These are phyloP conservation scores for Fraxinus angustifolia DNA, from an alignment of 305 asterid species.

Conservation along the genomic window DNA sequence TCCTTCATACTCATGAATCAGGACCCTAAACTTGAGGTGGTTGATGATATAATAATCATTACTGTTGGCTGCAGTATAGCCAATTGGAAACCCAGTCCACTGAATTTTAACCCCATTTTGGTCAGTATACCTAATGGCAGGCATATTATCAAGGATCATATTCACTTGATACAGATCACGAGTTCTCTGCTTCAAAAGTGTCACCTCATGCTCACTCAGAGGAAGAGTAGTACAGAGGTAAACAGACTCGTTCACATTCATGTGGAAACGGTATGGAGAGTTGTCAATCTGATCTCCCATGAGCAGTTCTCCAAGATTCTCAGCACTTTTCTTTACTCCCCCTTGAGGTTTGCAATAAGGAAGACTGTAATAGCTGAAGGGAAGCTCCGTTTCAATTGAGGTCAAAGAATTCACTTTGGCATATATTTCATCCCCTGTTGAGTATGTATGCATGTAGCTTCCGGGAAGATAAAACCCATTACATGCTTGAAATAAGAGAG, in stretches of 20 bases:
- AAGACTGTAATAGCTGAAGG: slow-evolving; percentile 76
- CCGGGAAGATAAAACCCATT: slow-evolving; percentile 84
- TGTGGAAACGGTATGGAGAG: slow-evolving; percentile 71
- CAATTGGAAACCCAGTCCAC: slow-evolving; percentile 90
- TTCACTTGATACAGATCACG: slow-evolving; percentile 80
- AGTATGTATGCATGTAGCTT: slow-evolving; percentile 72
- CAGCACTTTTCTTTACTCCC: slow-evolving; percentile 79
- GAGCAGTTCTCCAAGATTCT: slow-evolving; percentile 80
- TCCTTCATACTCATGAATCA: slow-evolving; percentile 81
- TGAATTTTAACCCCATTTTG: slow-evolving; percentile 65
- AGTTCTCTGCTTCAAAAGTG: slow-evolving; percentile 77
- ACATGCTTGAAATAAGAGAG: slow-evolving; percentile 43
- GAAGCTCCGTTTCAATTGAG: slow-evolving; percentile 85
- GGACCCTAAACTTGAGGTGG: slow-evolving; percentile 71
- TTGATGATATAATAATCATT: slow-evolving; percentile 68
- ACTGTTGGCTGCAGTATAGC: slow-evolving; percentile 58
- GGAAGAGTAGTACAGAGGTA: slow-evolving; percentile 64
- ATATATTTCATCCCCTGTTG: slow-evolving; percentile 41
- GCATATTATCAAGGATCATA: slow-evolving; percentile 77
- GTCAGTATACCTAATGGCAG: slow-evolving; percentile 69
- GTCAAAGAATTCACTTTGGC: slow-evolving; percentile 83
- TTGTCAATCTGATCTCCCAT: slow-evolving; percentile 91
- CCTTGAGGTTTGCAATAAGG: slow-evolving; percentile 67
- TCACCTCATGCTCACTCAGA: slow-evolving; percentile 60
- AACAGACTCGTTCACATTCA: slow-evolving; percentile 63